These are phyloP conservation scores for Botryosphaeria agaves DNA, from an alignment of 2,329 filamentous ascomycete species.

Conservation along the genomic window DNA sequence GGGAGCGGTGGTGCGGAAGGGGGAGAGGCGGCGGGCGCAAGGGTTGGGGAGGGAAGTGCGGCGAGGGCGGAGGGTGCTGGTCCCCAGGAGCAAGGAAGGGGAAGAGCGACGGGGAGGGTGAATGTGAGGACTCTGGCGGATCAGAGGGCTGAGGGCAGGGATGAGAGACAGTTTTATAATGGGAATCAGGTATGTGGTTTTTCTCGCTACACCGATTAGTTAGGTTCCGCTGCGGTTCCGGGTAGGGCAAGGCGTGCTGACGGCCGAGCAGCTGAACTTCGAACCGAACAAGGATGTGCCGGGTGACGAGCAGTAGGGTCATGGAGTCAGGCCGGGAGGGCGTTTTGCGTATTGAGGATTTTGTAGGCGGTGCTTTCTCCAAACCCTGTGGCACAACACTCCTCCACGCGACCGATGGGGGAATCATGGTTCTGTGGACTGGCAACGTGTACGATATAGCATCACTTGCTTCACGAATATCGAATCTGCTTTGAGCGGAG, in stretches of 20 bases:
- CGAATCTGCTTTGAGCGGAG: no score
- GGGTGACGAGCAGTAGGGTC: slow-evolving; percentile 23
- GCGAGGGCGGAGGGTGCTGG: slow-evolving; percentile 5
- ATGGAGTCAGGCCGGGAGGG: no score
- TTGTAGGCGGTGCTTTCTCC: no score
- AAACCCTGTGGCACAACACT: no score
- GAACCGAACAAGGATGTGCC: slow-evolving; percentile 43
- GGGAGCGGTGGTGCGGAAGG: not conserved
- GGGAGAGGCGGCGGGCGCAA: not conserved
- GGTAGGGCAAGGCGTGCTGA: slow-evolving; percentile 2
- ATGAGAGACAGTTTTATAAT: slow-evolving; percentile 62
- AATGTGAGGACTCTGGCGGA: slow-evolving; percentile 29
- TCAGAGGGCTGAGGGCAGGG: slow-evolving; percentile 25
- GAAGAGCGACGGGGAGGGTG: slow-evolving; percentile 11
- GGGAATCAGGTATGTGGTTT: slow-evolving; percentile 65
- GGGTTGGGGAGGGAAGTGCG: slow-evolving; percentile 3
- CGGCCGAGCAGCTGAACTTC: slow-evolving; percentile 41
- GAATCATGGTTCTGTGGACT: no score
- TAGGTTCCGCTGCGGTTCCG: no score
- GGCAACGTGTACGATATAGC: no score
- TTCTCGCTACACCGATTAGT: no score
- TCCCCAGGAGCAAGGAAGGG: slow-evolving; percentile 4
- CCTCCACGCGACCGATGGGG: no score
- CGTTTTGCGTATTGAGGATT: no score
- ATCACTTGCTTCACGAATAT: no score